phyloP scores from a whole-genome alignment of 805 yeast genomes.

The Cyberlindnera petersonii region DNA sequence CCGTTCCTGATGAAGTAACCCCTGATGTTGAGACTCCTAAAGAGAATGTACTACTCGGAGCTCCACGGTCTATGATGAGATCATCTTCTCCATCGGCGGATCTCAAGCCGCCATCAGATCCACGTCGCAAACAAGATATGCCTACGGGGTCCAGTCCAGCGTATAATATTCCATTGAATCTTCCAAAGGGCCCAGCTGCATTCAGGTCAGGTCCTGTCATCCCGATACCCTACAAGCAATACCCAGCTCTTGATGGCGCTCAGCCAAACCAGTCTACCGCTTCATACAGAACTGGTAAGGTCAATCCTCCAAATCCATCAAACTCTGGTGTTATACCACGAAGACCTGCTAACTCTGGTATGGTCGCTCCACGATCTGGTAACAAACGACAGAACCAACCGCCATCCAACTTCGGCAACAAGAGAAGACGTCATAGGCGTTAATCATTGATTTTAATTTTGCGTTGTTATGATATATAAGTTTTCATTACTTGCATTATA shows the following conservation, averaged over 20 bases:
- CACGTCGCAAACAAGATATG: too few species aligned
- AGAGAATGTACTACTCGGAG: too few species aligned
- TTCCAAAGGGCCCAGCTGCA: neutral
- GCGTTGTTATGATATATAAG: neutral
- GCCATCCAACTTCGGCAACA: neutral
- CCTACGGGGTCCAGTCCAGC: too few species aligned
- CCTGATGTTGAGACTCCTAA: too few species aligned
- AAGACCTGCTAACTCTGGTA: conserved; percentile 5
- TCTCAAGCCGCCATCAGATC: too few species aligned
- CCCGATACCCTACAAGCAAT: too few species aligned
- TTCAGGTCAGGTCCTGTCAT: conserved; percentile 21
- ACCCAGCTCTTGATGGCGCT: too few species aligned
- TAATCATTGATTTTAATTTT: neutral
- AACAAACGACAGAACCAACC: conserved; percentile 7
- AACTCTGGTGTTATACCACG: conserved; percentile 7
- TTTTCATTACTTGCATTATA: neutral
- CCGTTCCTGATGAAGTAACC: too few species aligned
- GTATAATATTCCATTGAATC: too few species aligned
- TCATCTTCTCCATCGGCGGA: too few species aligned
- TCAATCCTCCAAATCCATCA: conserved; percentile 9
- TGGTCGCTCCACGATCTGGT: neutral
- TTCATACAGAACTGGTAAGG: neutral
- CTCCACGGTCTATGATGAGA: too few species aligned
- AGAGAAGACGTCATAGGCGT: conserved; percentile 6
- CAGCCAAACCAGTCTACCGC: too few species aligned